A percentile compares a stretch with the other conserved stretches of the same genome.
Evolutionary conservation across 345 rosid genomes (phyloP).

Genomic region (Rhodamnia argentea): DNA sequence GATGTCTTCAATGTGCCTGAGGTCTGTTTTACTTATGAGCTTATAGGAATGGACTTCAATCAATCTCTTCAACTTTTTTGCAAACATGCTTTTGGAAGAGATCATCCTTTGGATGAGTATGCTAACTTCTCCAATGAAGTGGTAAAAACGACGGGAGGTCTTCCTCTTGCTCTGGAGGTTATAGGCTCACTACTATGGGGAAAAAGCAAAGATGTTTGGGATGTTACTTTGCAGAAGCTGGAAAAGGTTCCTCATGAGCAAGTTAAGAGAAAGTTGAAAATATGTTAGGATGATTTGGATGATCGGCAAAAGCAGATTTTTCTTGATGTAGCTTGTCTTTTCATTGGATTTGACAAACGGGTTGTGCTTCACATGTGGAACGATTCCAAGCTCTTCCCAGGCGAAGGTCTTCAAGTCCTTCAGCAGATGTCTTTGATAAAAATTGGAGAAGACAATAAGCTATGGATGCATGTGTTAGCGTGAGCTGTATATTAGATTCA

Average conservation of each 20-base stretch:
- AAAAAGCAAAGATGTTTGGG: not conserved
- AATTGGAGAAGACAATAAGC: not conserved
- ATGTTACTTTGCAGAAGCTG: not conserved
- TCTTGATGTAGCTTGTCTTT: not conserved
- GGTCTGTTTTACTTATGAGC: rapidly evolving
- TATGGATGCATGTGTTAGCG: too few species aligned
- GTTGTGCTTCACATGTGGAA: not conserved
- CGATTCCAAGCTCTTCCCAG: not conserved
- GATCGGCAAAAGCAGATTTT: rapidly evolving
- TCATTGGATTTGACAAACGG: not conserved
- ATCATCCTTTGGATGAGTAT: not conserved
- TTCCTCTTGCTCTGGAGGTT: not conserved
- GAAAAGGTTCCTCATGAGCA: not conserved
- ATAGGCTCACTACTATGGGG: rapidly evolving
- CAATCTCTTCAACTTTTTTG: not conserved
- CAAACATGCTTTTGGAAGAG: not conserved
- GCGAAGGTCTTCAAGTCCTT: not conserved
- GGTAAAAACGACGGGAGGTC: not conserved
- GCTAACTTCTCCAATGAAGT: not conserved
- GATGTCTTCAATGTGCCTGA: not conserved
- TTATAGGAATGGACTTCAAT: rapidly evolving
- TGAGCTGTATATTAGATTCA: too few species aligned
- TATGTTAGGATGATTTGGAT: not conserved
- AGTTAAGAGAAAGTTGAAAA: not conserved
- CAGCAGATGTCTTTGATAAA: not conserved